Evolutionary conservation across 345 rosid species (phyloP), one percentile per base, ranked within the genome.

Genomic region (Arabidopsis thaliana): DNA sequence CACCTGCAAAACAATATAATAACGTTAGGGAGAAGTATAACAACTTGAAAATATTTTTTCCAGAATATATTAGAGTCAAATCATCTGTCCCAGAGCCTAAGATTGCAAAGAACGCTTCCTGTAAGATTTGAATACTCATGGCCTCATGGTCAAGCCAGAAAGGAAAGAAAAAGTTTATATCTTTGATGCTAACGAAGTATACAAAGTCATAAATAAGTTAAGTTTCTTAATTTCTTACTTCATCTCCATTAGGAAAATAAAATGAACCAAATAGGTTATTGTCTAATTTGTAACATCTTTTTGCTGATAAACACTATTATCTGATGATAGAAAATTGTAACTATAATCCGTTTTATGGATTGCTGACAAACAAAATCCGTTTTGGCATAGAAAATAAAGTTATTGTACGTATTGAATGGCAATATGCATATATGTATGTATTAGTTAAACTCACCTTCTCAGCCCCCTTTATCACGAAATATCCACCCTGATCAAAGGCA

Each of bases 401-500:
- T 12, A 36, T 23, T 50, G 6, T 7, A 23, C 6, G 7, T 22
- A 2, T 13, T 44, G 10, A 7, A 13, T 32, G 13, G 8, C 42
- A 23, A 32, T 45, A 12, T 49, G 9, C 16, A 4, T 59, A 24
- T 13, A 23, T 58, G 24, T 22, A 16, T 25, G 28, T 25, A 25
- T 1, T 16, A 33, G 32, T 32, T 65, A 66, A 75, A 34, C 78
- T 81, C 69, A 86, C 97, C 89, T 94, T 94, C 75, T 94, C 97
- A 57, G 97, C 96, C 10, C 98, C 97, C 77, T 94, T 94, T 52
- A 94, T 85, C 69, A 90, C 56, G 76, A 94, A 94, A 75, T 88
- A 94, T 41, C 96, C 98, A 48, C 97, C 96, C 16, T 85, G 93
- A 69, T 94, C 98, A 84, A 85, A 94, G 44, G 87, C 97, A 76